phyloP scores from a whole-genome alignment of 352 stramenopile genomes.

The Phytophthora brassicae region DNA sequence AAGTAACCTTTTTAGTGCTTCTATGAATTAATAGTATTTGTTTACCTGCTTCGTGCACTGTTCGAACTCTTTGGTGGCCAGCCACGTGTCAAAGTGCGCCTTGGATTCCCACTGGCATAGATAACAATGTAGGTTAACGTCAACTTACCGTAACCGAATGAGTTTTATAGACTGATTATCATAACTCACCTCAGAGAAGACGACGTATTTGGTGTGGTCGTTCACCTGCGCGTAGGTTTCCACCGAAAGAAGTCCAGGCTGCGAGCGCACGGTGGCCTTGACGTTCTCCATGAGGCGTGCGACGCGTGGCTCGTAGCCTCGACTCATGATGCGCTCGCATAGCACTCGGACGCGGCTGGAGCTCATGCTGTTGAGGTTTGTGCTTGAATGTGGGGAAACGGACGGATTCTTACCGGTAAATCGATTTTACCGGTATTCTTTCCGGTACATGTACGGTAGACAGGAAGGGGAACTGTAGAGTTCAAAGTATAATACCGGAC shows the following conservation, averaged over 20 bases:
- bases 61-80: constrained; percentile 77
- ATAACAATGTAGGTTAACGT: neutral
- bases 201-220: constrained; percentile 86
- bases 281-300: constrained; percentile 86
- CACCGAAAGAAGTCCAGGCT: constrained; percentile 76
- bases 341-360: constrained; percentile 63
- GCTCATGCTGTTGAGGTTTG: constrained; percentile 37
- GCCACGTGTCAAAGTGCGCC: constrained; percentile 80
- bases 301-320: constrained; percentile 83
- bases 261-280: constrained; percentile 74
- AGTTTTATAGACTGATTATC: neutral
- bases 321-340: constrained; percentile 88
- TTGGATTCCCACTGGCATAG: constrained; percentile 67
- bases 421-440: too few relatives aligned
- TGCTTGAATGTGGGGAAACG: too few relatives aligned
- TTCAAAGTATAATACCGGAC: too few relatives aligned
- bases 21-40: too few relatives aligned
- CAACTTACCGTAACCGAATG: neutral
- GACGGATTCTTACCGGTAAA: too few relatives aligned
- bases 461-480: too few relatives aligned
- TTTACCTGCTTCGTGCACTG: constrained; percentile 65
- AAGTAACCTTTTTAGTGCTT: too few relatives aligned
- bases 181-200: constrained; percentile 79
- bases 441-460: too few relatives aligned
- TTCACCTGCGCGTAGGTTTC: constrained; percentile 78